Base-by-base conservation (phyloP, 1,284 basidiomycete genomes). In the Fomes fomentarius region DNA sequence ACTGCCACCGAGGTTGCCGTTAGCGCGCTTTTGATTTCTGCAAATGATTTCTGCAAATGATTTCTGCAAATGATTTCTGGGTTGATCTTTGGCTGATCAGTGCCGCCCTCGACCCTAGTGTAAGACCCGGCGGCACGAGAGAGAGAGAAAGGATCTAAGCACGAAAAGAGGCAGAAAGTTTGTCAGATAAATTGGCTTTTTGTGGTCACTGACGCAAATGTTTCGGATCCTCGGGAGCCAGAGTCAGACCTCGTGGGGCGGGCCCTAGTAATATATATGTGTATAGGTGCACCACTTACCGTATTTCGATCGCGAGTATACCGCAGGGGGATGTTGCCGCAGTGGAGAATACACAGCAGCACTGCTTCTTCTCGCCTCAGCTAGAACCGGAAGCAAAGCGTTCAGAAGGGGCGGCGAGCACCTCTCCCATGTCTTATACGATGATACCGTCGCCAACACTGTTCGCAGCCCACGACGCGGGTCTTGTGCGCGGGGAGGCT, bases 401-500 rank as follows among this genome's bases (percentile, higher is more conserved):
- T 24, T 44, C 42, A 31, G 28, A n/a, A 44, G 30, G 28, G 21
- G 28, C n/a, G 30, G 28, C 28, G 24, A n/a, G 24, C n/a, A n/a
- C 21, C 14, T n/a, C 9, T 17, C 41, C 2, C 44, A 10, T 35
- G 50, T 52, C 50, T 52, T 52, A 52, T 52, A 52, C 15, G 17
- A 35, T 35, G 44, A n/a, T n/a, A n/a, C n/a, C n/a, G n/a, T n/a
- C 4, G 4, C 12, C 38, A 3, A 6, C 38, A 17, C 33, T 17
- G 30, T 35, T 31, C 42, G 30, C 28, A 22, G 30, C 33, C 28
- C 30, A 31, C 33, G 2, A n/a, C 17, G 12, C 21, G 44, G 52
- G 52, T 53, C 52, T 53, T 53, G 52, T 53, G 44, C 33, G 44
- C 44, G 44, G 40, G 25, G 47, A n/a, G n/a, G n/a, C 21, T 31